Percentiles rank a stretch among this genome's conserved stretches.
phyloP scores from a whole-genome alignment of 768 basidiomycete genomes.

The Pleurotus eryngii region DNA sequence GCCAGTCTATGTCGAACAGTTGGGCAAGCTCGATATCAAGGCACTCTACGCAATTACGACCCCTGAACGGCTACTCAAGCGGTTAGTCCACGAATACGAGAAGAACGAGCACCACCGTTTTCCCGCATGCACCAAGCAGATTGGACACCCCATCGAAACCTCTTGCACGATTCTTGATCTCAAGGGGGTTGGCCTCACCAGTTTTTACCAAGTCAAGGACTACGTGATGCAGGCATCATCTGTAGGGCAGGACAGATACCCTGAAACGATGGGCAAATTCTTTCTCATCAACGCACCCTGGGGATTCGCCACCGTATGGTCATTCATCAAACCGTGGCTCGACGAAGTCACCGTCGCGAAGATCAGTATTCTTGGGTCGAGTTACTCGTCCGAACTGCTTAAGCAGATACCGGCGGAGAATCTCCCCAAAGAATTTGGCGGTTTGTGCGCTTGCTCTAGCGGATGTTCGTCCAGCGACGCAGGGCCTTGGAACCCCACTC shows the following conservation, averaged over 20 bases:
- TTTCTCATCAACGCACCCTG: constrained; percentile 98
- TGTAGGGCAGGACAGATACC: constrained; percentile 90
- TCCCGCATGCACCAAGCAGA: constrained; percentile 66
- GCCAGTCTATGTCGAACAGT: constrained; percentile 91
- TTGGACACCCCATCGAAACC: constrained; percentile 91
- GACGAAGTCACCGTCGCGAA: constrained; percentile 94
- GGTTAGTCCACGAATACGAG: constrained; percentile 92
- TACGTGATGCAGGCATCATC: constrained; percentile 73
- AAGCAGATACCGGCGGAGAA: constrained; percentile 83
- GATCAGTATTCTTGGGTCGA: constrained; percentile 82
- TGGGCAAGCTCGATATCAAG: constrained; percentile 83
- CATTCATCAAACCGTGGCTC: constrained; percentile 86
- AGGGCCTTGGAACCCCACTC: constrained; percentile 77
- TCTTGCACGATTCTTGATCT: constrained; percentile 98
- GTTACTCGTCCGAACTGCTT: constrained; percentile 74
- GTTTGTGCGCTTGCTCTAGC: constrained; percentile 68
- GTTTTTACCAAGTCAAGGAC: constrained; percentile 91
- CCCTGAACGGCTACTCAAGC: constrained; percentile 82
- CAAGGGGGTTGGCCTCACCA: constrained; percentile 58
- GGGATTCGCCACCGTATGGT: constrained; percentile 88
- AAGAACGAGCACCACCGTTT: constrained; percentile 77
- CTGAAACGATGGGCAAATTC: constrained; percentile 96
- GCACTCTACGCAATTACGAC: constrained; percentile 82
- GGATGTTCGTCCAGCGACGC: constrained; percentile 88
- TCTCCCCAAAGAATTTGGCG: constrained; percentile 84